phyloP scores from a whole-genome alignment of 2,329 filamentous ascomycete species.

The Dissoconium aciculare region DNA sequence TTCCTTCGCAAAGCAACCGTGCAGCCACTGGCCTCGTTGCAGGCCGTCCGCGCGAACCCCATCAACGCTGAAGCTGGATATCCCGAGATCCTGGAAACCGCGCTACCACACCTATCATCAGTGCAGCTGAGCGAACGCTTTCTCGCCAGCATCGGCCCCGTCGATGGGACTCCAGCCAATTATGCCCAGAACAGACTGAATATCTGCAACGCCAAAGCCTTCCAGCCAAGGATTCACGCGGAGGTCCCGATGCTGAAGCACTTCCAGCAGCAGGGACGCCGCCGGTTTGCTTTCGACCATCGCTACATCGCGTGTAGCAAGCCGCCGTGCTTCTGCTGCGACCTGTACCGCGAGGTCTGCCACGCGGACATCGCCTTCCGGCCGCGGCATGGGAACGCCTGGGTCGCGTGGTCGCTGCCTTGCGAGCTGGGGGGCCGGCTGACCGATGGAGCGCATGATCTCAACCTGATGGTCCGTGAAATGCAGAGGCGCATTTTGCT shows the following conservation, averaged over 20 bases:
- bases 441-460: not conserved
- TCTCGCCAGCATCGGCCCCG: not conserved
- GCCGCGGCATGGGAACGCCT: not conserved
- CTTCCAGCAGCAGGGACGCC: not conserved
- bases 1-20: not conserved
- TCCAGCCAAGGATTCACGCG: not conserved
- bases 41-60: not conserved
- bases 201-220: not conserved
- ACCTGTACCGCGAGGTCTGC: constrained; percentile 1
- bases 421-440: not conserved
- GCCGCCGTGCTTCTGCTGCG: not conserved
- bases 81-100: not conserved
- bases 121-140: not conserved
- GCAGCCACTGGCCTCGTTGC: not conserved
- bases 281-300: not conserved
- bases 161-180: not conserved
- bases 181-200: not conserved
- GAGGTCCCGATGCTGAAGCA: constrained; percentile 1
- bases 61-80: not conserved
- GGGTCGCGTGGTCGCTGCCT: not conserved
- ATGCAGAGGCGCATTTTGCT: not conserved
- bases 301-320: constrained; percentile 1
- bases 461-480: not conserved
- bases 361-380: not conserved
- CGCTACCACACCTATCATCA: not conserved